phyloP scores from a whole-genome alignment of 345 rosid genomes.

The Citrus sp. region DNA sequence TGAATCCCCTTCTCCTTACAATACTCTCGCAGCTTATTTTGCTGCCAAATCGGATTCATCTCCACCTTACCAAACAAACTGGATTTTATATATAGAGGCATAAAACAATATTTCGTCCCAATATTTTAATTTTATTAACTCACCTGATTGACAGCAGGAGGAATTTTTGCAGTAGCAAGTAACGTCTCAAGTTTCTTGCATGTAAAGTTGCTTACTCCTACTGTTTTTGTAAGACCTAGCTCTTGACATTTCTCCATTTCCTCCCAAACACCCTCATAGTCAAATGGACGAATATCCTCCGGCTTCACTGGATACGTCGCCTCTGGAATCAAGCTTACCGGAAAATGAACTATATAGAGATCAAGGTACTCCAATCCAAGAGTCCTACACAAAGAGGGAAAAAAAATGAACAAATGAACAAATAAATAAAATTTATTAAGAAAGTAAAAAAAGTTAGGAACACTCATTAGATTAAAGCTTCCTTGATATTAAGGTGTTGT shows the following conservation, averaged over 20 bases:
- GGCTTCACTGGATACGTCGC: neutral
- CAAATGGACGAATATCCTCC: constrained; percentile 17
- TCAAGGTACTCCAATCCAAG: constrained; percentile 30
- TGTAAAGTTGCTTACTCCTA: constrained; percentile 41
- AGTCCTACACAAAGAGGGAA: constrained; percentile 11
- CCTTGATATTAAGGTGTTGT: fast-evolving
- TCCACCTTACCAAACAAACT: constrained; percentile 25
- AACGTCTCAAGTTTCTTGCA: constrained; percentile 32
- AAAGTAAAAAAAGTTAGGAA: too few relatives aligned
- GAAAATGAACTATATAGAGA: constrained; percentile 32
- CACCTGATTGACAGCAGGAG: constrained; percentile 40
- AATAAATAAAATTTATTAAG: too few relatives aligned
- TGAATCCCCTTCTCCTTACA: constrained; percentile 27
- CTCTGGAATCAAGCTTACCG: constrained; percentile 15
- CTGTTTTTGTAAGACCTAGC: constrained; percentile 30
- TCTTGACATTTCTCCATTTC: constrained; percentile 40
- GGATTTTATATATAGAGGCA: neutral
- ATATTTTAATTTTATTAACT: too few relatives aligned
- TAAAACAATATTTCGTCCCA: too few relatives aligned
- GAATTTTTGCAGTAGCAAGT: constrained; percentile 26
- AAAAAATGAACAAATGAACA: too few relatives aligned
- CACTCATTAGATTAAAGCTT: too few relatives aligned
- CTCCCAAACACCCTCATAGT: constrained; percentile 31
- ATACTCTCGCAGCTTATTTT: constrained; percentile 25
- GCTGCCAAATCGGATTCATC: constrained; percentile 36